phyloP scores from a whole-genome alignment of 306 rosid species.

The Trifolium dubium region DNA sequence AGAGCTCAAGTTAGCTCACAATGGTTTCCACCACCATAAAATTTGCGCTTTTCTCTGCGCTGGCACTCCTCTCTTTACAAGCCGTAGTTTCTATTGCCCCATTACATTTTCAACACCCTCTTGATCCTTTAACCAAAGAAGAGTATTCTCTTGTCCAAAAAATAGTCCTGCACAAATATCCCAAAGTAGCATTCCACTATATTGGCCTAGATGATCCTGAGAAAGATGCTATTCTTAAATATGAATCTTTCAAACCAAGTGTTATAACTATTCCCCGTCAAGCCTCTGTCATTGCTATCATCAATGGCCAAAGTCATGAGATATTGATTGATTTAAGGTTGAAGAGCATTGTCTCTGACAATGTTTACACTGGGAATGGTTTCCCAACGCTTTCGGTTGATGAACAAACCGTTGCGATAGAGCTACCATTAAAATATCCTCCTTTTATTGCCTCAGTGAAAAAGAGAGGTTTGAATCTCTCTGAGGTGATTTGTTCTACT shows the following conservation, averaged over 20 bases:
- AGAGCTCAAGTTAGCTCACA: not conserved
- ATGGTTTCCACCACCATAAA: not conserved
- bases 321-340: constrained; percentile 31
- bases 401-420: constrained; percentile 34
- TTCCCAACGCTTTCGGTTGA: constrained; percentile 37
- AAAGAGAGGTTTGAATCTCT: constrained; percentile 50
- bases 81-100: not conserved
- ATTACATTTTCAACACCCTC: constrained; percentile 38
- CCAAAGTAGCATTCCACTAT: constrained; percentile 1
- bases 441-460: constrained; percentile 41
- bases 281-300: constrained; percentile 23
- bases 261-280: constrained; percentile 32
- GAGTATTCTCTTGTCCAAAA: constrained; percentile 34
- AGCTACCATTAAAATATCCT: constrained; percentile 35
- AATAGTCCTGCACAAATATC: constrained; percentile 40
- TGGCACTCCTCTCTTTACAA: constrained; percentile 11
- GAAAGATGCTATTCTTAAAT: not conserved
- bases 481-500: constrained; percentile 44
- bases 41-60: not conserved
- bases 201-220: constrained; percentile 31
- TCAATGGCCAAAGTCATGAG: constrained; percentile 39
- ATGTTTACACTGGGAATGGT: constrained; percentile 30
- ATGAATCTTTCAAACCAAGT: not conserved
- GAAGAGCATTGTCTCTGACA: constrained; percentile 41
- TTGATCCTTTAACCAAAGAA: constrained; percentile 42